Percentiles rank a stretch among this genome's conserved stretches.
These are phyloP conservation scores for Peterozyma xylosa DNA, from an alignment of 805 yeast species.

Conservation along the genomic window DNA sequence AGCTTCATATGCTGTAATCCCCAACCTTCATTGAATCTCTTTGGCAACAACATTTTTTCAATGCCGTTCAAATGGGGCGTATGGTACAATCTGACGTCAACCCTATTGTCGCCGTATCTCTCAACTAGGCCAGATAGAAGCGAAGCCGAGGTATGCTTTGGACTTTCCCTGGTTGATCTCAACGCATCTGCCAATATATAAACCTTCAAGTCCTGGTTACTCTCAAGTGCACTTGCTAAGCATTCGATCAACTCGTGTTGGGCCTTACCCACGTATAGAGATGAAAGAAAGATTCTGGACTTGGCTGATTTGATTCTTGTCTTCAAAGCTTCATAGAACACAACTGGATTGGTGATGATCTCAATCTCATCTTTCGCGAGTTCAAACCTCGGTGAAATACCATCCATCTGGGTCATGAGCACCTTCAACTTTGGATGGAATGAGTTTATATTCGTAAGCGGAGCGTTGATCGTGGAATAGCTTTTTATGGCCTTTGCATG, in stretches of 20 bases:
- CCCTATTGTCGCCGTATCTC: constrained; percentile 56
- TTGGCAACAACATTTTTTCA: constrained; percentile 60
- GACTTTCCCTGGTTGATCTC: constrained; percentile 91
- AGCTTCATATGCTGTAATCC: constrained; percentile 97
- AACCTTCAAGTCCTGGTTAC: constrained; percentile 58
- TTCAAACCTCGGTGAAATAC: constrained; percentile 61
- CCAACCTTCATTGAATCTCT: constrained; percentile 80
- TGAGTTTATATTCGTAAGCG: constrained; percentile 2
- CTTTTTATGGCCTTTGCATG: constrained; percentile 13
- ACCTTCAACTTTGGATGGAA: constrained; percentile 38
- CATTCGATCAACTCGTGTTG: constrained; percentile 70
- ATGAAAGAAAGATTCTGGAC: constrained; percentile 67
- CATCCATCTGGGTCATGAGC: constrained; percentile 47
- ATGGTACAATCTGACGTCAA: constrained; percentile 77
- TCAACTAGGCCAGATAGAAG: constrained; percentile 60
- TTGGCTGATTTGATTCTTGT: constrained; percentile 56
- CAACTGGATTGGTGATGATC: constrained; percentile 56
- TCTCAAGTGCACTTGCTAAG: constrained; percentile 48
- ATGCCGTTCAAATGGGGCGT: constrained; percentile 80
- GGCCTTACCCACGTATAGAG: constrained; percentile 78
- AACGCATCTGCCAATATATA: constrained; percentile 78
- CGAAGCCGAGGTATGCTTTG: constrained; percentile 69
- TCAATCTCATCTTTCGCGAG: constrained; percentile 48
- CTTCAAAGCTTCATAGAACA: constrained; percentile 65
- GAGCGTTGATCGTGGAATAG: constrained; percentile 13